phyloP scores from a whole-genome alignment of 1,284 basidiomycete genomes.

The Leccinum pachyderme region DNA sequence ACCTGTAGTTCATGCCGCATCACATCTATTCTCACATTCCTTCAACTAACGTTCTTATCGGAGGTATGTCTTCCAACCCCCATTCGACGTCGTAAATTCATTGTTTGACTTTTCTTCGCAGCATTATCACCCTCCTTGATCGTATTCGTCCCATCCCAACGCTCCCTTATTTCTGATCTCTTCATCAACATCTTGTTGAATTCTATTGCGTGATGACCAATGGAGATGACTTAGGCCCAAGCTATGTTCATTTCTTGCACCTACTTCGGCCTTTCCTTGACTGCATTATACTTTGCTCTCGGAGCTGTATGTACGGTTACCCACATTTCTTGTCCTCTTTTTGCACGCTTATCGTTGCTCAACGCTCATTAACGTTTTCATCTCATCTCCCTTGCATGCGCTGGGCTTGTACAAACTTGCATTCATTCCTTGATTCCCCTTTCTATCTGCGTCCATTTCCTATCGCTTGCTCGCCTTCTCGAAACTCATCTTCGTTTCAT shows the following conservation, averaged over 20 bases:
- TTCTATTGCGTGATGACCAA: slow-evolving; percentile 1
- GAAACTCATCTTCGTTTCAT: slow-evolving; percentile 3
- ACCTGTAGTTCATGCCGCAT: background rate
- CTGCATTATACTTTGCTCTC: background rate
- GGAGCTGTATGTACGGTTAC: background rate
- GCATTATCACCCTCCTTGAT: slow-evolving; percentile 7
- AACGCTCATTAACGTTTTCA: slow-evolving; percentile 10
- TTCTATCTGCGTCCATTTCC: slow-evolving; percentile 2
- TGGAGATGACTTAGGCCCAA: background rate
- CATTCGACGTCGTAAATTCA: background rate
- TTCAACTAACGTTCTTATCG: slow-evolving; percentile 7
- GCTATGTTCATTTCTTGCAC: background rate
- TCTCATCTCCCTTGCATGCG: background rate
- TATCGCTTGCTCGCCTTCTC: background rate
- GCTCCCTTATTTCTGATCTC: slow-evolving; percentile 2
- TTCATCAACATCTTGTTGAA: background rate
- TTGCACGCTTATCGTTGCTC: background rate
- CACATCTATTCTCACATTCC: slow-evolving; percentile 1
- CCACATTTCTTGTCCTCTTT: background rate
- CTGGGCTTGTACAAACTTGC: slow-evolving; percentile 9
- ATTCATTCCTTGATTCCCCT: background rate
- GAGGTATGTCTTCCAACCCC: slow-evolving; percentile 15
- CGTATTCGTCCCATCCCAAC: background rate
- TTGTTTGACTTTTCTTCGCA: background rate
- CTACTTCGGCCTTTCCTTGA: background rate